Percentiles rank a stretch among this genome's conserved stretches.
Evolutionary conservation across 2,329 filamentous ascomycete species (phyloP).

Genomic region (Aspergillus ibericus): DNA sequence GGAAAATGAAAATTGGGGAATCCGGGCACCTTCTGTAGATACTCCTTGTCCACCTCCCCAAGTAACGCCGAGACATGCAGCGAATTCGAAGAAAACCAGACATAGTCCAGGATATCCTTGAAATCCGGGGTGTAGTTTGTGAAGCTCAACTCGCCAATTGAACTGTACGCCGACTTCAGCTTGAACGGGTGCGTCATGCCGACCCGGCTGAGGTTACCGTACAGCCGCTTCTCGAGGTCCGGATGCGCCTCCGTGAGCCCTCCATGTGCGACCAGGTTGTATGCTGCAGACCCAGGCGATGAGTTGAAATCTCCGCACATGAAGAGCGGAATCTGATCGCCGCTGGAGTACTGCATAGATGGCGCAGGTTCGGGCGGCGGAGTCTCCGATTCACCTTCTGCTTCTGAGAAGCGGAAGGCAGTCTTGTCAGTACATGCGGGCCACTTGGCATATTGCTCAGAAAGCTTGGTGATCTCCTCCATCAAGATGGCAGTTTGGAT

Average conservation of each 20-base stretch:
- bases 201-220: constrained; percentile 88
- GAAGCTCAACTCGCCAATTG: constrained; percentile 82
- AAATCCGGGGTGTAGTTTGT: constrained; percentile 98
- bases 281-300: constrained; percentile 79
- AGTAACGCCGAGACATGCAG: constrained; percentile 81
- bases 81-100: constrained; percentile 94
- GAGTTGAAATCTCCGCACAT: constrained; percentile 98
- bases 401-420: constrained; percentile 53
- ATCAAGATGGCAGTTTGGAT: constrained; percentile 95
- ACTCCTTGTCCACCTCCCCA: constrained; percentile 80
- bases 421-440: constrained; percentile 79
- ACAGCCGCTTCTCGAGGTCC: constrained; percentile 77
- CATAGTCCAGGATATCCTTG: constrained; percentile 88
- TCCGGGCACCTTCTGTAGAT: constrained; percentile 81
- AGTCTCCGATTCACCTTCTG: constrained; percentile 46
- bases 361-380: constrained; percentile 63
- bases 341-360: constrained; percentile 81
- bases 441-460: constrained; percentile 79
- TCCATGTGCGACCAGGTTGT: constrained; percentile 82
- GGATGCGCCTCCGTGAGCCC: constrained; percentile 74
- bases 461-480: constrained; percentile 83
- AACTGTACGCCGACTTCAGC: constrained; percentile 83
- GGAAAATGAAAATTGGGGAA: constrained; percentile 96
- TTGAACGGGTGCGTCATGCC: constrained; percentile 95
- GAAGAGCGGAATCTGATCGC: constrained; percentile 83